Evolutionary conservation across 805 yeast species (phyloP), one percentile per base, ranked within the genome.

Genomic region (Sugiyamaella smithiae): DNA sequence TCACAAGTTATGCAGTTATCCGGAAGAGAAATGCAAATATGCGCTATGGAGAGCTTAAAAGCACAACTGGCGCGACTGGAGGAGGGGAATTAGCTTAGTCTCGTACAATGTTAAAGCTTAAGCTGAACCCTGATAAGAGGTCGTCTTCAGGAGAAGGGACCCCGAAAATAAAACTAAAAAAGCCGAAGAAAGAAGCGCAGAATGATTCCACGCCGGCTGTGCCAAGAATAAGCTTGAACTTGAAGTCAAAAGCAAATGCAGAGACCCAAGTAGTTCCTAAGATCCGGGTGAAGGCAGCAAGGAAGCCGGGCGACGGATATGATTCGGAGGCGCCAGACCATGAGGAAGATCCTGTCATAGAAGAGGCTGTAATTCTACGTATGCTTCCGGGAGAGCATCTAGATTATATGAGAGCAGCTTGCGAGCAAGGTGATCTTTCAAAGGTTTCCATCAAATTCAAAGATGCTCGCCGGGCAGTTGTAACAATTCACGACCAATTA

Each of bases 251-350:
- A 16, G 28, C 16, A 17, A 33, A 14, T 22, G 31, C 36, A 12
- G 29, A 44, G 25, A 20, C 38, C 22, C 17, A 37, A 11, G 45
- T 42, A 9, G 52, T 68, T 37, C 75, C 81, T 6, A 64, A 78
- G 31, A 72, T 82, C 51, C 64, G 80, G 47, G 74, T 81, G 49
- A 78, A 77, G 54, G 80, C 84, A 0, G 73, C 75, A 3, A 72
- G 96, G 57, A 74, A 84, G 2, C 93, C 95, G 0, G 96, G 96
- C 3, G 97, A 91, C 58, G 98, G 98, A 1, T 91, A 91, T 66
- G 99, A 91, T 62, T 85, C 96, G 2, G 98, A 91, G 60, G 97
- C 95, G 16, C 95, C 97, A 0, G 98, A 91, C 56, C 72, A 88
- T 22, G 99, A 93, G 63, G 97, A 89, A 52, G 97, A 93, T 61